Conservation (phyloP, 2,329 filamentous ascomycete genomes). For the Hirsutella thompsonii region DNA sequence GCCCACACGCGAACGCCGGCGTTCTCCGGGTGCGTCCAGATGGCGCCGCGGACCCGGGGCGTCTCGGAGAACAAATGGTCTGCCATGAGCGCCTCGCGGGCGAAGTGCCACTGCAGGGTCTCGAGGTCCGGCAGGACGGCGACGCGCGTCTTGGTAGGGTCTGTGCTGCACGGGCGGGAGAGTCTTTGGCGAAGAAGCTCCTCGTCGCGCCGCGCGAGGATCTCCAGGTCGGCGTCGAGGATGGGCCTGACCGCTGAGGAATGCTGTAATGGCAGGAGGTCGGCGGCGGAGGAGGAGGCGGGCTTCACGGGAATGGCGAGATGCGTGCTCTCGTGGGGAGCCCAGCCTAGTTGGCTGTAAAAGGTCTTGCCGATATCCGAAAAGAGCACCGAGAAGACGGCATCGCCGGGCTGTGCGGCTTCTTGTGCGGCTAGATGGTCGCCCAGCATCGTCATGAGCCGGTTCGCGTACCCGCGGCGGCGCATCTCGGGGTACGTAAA, state of each 20-base stretch:
- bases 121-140: conserved; percentile 18
- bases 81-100: conserved; percentile 68
- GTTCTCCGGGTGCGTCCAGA: conserved; percentile 36
- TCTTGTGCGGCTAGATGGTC: conserved; percentile 18
- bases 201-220: conserved; percentile 53
- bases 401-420: conserved; percentile 15
- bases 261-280: too few species aligned
- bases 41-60: conserved; percentile 57
- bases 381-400: conserved; percentile 64
- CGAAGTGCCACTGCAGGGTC: conserved; percentile 46
- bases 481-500: conserved; percentile 56
- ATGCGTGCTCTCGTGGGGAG: conserved; percentile 59
- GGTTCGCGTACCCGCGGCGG: conserved; percentile 61
- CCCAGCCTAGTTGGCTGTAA: conserved; percentile 70
- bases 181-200: conserved; percentile 43
- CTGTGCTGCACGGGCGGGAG: conserved; percentile 9
- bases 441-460: conserved; percentile 60
- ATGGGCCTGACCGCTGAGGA: conserved; percentile 28
- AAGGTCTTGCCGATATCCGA: conserved; percentile 79
- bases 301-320: conserved; percentile 38
- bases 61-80: conserved; percentile 42
- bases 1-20: conserved; percentile 54
- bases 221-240: conserved; percentile 44
- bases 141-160: conserved; percentile 16
- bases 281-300: conserved; percentile 12